Base-by-base conservation (phyloP, 352 stramenopile genomes). In the Phytophthora fragariaefolia region DNA sequence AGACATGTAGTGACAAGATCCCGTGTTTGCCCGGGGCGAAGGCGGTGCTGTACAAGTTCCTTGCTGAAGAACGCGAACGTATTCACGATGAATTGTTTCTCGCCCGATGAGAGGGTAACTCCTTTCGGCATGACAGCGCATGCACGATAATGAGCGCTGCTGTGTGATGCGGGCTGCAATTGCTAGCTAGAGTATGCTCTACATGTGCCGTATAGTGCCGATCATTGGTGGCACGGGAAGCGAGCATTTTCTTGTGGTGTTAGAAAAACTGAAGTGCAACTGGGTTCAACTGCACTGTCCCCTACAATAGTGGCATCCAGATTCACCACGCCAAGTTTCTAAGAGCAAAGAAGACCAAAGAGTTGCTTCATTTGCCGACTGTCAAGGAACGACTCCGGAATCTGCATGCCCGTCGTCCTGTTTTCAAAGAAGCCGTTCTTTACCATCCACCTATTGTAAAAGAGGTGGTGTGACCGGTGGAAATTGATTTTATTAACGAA, bases 271-370 rank as follows among this genome's bases (percentile, higher is more conserved):
- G 17, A 18, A 40, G 6, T 40, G 32, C 10, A 40, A 40, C 32
- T 40, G 17, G 32, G 32, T 40, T 12, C 32, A 40, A 40, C 32
- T 40, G 32, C 32, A 40, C 32, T 40, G 32, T 17, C 32, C 32
- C 32, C 32, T 13, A 47, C 46, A 42, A 59, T 42, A 49, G 9
- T n/a, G n/a, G n/a, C n/a, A n/a, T n/a, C n/a, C n/a, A n/a, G n/a
- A n/a, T n/a, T n/a, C n/a, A n/a, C n/a, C n/a, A n/a, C n/a, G n/a
- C n/a, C n/a, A n/a, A n/a, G n/a, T n/a, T n/a, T n/a, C n/a, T n/a
- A n/a, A n/a, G n/a, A n/a, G n/a, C n/a, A n/a, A n/a, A n/a, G n/a
- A n/a, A n/a, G n/a, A n/a, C n/a, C n/a, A n/a, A n/a, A n/a, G n/a
- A n/a, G n/a, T n/a, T n/a, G n/a, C n/a, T n/a, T n/a, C n/a, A n/a